Conservation (phyloP, 2,329 filamentous ascomycete species). For the Pezicula neosporulosa region DNA sequence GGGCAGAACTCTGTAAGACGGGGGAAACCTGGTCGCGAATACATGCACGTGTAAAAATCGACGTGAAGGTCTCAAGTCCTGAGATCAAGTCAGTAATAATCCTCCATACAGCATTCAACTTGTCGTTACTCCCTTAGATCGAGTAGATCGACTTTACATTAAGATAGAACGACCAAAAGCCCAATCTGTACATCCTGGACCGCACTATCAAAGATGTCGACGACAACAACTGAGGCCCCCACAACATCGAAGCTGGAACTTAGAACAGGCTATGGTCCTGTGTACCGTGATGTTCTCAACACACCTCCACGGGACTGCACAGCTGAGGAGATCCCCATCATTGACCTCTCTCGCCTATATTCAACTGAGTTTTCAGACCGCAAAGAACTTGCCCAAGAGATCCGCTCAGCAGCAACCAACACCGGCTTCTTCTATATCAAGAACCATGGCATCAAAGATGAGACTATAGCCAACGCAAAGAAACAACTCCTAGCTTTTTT, state of each 20-base stretch:
- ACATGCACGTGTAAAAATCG: no score
- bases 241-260: slow-evolving; percentile 38
- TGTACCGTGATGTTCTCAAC: slow-evolving; percentile 38
- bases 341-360: slow-evolving; percentile 36
- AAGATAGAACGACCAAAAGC: no score
- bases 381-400: slow-evolving; percentile 32
- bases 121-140: not conserved
- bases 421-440: slow-evolving; percentile 46
- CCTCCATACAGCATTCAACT: no score
- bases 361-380: slow-evolving; percentile 32
- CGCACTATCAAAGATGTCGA: slow-evolving; percentile 3
- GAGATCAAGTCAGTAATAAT: no score
- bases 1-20: no score
- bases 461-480: slow-evolving; percentile 26
- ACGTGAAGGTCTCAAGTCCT: no score
- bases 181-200: no score
- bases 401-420: slow-evolving; percentile 37
- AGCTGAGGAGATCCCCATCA: slow-evolving; percentile 41
- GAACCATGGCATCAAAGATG: slow-evolving; percentile 37
- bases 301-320: slow-evolving; percentile 36
- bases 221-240: slow-evolving; percentile 7
- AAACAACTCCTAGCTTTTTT: slow-evolving; percentile 20
- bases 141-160: no score
- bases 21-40: no score
- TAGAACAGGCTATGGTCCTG: slow-evolving; percentile 39